Base-by-base conservation (phyloP, 2,329 filamentous ascomycete genomes). In the Paecilomyces niveus region DNA sequence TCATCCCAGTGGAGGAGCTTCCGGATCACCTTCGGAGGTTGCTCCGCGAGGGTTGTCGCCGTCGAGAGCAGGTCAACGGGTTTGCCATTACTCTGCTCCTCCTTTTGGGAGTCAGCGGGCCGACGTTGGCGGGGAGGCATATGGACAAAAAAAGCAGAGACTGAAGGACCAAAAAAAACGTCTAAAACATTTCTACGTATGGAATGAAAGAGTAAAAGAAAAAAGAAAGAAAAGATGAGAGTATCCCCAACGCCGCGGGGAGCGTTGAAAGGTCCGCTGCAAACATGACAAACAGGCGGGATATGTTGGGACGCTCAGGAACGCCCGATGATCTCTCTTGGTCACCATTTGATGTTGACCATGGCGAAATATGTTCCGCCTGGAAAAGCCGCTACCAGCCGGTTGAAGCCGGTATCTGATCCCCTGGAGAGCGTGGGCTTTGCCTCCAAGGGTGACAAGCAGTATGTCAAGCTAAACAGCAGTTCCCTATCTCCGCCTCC, bases 381-480 rank as follows among this genome's bases (percentile, higher is more conserved):
- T 31, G 59, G 55, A 45, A 65, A 61, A 61, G 58, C 62, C 55
- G 56, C 59, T 29, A 67, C 67, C 58, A 71, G 67, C 60, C 72
- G 89, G 62, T 78, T 95, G 63, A 92, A 89, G 72, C 88, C 89
- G 11, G 82, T 87, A 60, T 84, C 88, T 52, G 92, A 97, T 72
- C 85, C 89, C 13, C 79, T 97, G 29, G 89, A 95, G 65, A 83
- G 81, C 60, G 89, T 95, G 64, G 92, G 93, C 1, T 81, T 96
- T 63, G 90, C 90, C 3, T 96, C 92, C 1, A 97, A 96, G 70
- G 93, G 93, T 56, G 93, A 97, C 73, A 89, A 82, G 54, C 88
- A 89, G 92, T 93, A 79, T 56, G 67, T 61, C 21, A 21, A 15
- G 21, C 6, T 45, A 45, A 18, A 45, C 39, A 32, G 11, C 53